Base-by-base conservation (phyloP, 805 yeast genomes). In the Teunomyces funiuensis region DNA sequence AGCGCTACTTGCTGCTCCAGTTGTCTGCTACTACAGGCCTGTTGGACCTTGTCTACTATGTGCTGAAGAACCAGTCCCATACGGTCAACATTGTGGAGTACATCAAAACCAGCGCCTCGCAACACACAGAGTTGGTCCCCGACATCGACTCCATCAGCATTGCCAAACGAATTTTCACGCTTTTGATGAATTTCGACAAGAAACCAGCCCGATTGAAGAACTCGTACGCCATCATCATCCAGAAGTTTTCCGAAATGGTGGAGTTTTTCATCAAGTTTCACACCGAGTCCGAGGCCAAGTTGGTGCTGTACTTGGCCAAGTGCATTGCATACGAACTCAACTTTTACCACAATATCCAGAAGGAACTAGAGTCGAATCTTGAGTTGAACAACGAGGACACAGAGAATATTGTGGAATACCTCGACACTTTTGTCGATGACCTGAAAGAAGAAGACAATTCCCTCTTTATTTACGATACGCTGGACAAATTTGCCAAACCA, bases 301-400 rank as follows among this genome's bases (percentile, higher is more conserved):
- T 60, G 19, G 41, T 48, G 3, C 36, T 41, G 4, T 55, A 47
- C 40, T 26, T 61, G 13, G 41, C 47, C 33, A 34, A 43, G 26
- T 60, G 65, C 40, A 46, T 55, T 17, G 29, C 34, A 3, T 45
- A 57, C 37, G 61, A 59, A 28, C 33, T 42, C 5, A 28, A 33
- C 9, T 52, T 45, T 39, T 52, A 44, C 31, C 36, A 52, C n/a
- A 28, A 42, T 9, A 37, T 58, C n/a, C 52, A 50, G 17, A 29
- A 49, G 27, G 41, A 46, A 13, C 37, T 55, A 33, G 52, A 53
- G 18, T 33, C 44, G 6, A 47, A 48, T n/a, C 33, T 42, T 10
- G 28, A 36, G n/a, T 15, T 54, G 13, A 36, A 41, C 13, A 49
- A 53, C 10, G 50, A 51, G 15, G 58, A 56, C 31, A 54, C 65